These are phyloP conservation scores for Leccinellum luteum DNA, from an alignment of 768 basidiomycete genomes.

Conservation along the genomic window DNA sequence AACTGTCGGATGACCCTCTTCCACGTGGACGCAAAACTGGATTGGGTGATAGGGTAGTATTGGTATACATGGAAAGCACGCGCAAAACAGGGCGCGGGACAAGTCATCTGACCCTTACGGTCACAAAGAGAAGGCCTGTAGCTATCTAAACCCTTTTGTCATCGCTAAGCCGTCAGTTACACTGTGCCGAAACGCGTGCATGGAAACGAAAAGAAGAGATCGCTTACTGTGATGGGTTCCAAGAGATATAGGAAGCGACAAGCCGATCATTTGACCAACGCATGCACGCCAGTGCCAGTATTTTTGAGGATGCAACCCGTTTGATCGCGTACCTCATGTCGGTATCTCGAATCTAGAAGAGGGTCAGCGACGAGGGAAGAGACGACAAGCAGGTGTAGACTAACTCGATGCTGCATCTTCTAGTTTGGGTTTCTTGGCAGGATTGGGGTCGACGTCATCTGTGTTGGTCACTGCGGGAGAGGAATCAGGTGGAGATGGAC, in stretches of 20 bases:
- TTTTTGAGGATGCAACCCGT: slow-evolving; percentile 43
- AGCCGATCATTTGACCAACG: slow-evolving; percentile 40
- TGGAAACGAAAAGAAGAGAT: not conserved
- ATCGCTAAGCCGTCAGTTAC: slow-evolving; percentile 10
- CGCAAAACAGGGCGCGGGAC: not conserved
- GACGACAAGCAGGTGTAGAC: not conserved
- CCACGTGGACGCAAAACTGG: not conserved
- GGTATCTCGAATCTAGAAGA: slow-evolving; percentile 30
- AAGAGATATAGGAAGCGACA: not conserved
- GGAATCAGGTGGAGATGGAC: slow-evolving; percentile 41
- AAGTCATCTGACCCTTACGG: not conserved
- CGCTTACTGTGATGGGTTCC: slow-evolving; percentile 14
- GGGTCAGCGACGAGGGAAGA: not conserved
- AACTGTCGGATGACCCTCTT: not conserved
- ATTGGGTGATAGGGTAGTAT: not conserved
- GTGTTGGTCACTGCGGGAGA: slow-evolving; percentile 31
- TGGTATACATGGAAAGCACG: slow-evolving; percentile 11
- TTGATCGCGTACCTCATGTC: slow-evolving; percentile 38
- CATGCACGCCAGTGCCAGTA: slow-evolving; percentile 35
- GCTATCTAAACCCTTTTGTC: slow-evolving; percentile 2
- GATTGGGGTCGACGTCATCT: slow-evolving; percentile 31
- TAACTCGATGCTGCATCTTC: slow-evolving; percentile 9
- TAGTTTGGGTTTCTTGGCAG: slow-evolving; percentile 40
- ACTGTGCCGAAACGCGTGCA: not conserved
- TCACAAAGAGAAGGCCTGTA: not conserved